Evolutionary conservation across 805 yeast genomes (phyloP), one percentile per base, ranked within the genome.

Genomic region (Vanderwaltozyma tropicalis): DNA sequence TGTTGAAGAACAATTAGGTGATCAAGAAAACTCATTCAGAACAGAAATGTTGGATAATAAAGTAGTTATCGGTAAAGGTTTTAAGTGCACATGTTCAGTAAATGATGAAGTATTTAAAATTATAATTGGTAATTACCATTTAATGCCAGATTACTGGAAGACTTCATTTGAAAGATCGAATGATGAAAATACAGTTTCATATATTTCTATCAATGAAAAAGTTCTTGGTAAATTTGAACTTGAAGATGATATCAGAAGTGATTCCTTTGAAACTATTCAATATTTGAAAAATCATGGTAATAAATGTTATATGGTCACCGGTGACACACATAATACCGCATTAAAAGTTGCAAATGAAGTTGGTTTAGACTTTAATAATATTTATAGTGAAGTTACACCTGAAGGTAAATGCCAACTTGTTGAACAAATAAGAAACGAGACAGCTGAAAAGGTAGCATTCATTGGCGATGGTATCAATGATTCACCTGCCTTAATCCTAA

Each of bases 381-480:
- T 84, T 3, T 82, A 75, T 66, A 78, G 89, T 33, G 85, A 78
- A 42, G 76, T 85, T 2, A 66, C 80, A 1, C 97, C 97, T 0
- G 64, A 70, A 13, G 81, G 80, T 38, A 92, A 92, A 60, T 78
- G 84, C 39, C 70, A 70, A 22, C 68, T 85, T 25, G 76, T 92
- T 17, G 61, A 63, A 29, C 66, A 69, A 34, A 62, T 85, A 39
- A 83, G 79, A 50, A 34, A 32, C n/a, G 57, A 48, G 12, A 66
- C 65, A 2, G 31, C 30, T 1, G 49, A 62, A 10, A 63, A 67
- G 14, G 80, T 92, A 30, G 89, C 88, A 5, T 87, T 94, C 68
- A 80, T 92, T 17, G 99, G 99, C 28, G 99, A 92, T 62, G 99
- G 99, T 42, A 84, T 92, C 47, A 92, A 92, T 59, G 99, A 92